Base-by-base conservation (phyloP, 164 flowering plant genomes). In the Brasenia schreberi region DNA sequence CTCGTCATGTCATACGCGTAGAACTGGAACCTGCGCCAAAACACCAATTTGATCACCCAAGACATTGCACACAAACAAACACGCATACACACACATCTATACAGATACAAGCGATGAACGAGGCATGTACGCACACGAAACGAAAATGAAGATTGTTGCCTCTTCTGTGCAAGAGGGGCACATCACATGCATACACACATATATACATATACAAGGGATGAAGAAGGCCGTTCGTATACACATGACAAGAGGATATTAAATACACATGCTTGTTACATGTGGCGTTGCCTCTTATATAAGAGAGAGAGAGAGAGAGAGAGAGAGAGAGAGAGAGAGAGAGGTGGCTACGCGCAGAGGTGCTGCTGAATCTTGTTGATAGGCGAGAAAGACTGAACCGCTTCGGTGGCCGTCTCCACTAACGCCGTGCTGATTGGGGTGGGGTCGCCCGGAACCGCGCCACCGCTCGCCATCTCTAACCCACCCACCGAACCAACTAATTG, bases 351-450 rank as follows among this genome's bases (percentile, higher is more conserved):
- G 96, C 98, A 92, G 73, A 88, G 92, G 71, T 92, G 98, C 70
- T 92, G 96, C 65, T 92, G 98, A 77, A 92, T 88, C 61, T 79
- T 74, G 77, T 88, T 92, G 70, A 85, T 65, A 62, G 96, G 96
- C 27, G 73, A 81, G 64, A 92, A 90, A 74, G 77, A 64, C 72
- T 92, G 96, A 23, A 92, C 69, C 64, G 83, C 80, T 53, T 88
- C 73, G 5, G 91, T 73, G 43, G 89, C 90, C 2, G 81, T 82
- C 74, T 92, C 98, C 5, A 85, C 70, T 65, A 90, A 56, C 53
- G 87, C 71, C 6, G 83, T 83, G 63, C 81, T 71, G 0, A 84
- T 85, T 18, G 78, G 70, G 2, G 85, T 87, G 0, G 86, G 81
- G 71, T 90, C 96, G 9, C 98, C 93, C 12, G 90, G 89, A 9